Percentiles rank a stretch among this genome's conserved stretches.
phyloP scores from a whole-genome alignment of 2,329 filamentous ascomycete species.

The Clarireedia monteithiana region DNA sequence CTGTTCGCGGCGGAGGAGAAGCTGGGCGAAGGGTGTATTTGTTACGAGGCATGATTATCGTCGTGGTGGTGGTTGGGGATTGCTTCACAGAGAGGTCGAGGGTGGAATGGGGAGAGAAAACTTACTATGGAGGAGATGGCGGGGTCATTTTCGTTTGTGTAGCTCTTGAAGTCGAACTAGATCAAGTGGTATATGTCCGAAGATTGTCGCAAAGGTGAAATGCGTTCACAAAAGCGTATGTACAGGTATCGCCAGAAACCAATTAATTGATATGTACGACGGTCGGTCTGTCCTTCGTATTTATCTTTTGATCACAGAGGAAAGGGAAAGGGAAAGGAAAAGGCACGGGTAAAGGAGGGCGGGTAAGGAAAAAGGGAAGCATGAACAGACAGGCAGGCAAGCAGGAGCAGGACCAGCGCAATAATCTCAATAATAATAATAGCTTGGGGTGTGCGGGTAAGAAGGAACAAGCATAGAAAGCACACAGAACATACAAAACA shows the following conservation, averaged over 20 bases:
- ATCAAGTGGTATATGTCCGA: neutral
- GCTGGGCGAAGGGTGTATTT: slow-evolving; percentile 3
- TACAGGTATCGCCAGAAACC: neutral
- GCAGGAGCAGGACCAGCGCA: too few species aligned
- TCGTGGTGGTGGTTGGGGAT: neutral
- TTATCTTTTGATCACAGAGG: too few species aligned
- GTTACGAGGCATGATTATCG: slow-evolving; percentile 5
- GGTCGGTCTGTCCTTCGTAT: too few species aligned
- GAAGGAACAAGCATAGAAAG: too few species aligned
- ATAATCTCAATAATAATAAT: too few species aligned
- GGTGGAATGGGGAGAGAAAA: neutral
- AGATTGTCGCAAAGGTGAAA: neutral
- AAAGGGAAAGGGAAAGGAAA: too few species aligned
- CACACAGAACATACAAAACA: too few species aligned
- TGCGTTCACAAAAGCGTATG: neutral
- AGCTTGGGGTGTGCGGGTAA: too few species aligned
- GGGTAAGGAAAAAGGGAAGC: too few species aligned
- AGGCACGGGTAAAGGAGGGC: too few species aligned
- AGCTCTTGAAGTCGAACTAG: neutral
- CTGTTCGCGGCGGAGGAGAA: neutral
- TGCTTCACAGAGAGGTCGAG: neutral
- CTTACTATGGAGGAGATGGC: slow-evolving; percentile 10
- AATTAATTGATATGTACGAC: too few species aligned
- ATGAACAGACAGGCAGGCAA: too few species aligned
- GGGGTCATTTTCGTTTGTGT: slow-evolving; percentile 3